phyloP scores from a whole-genome alignment of 306 rosid genomes.

The Sphenostylis stenocarpa region DNA sequence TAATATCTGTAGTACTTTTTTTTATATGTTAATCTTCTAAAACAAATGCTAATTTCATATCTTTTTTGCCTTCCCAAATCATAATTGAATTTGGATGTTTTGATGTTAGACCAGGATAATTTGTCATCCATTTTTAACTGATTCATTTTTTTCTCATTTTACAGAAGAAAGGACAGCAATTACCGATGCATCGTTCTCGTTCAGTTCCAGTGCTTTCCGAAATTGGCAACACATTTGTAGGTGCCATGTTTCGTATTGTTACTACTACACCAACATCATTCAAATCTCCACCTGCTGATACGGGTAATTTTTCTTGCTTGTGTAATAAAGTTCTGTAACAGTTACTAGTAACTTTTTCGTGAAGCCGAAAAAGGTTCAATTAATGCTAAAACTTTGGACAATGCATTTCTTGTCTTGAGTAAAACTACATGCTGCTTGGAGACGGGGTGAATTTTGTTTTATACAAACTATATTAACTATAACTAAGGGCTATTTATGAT shows the following conservation, averaged over 20 bases:
- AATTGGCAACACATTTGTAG: not conserved
- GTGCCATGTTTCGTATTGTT: conserved; percentile 29
- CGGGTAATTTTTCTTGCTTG: conserved; percentile 20
- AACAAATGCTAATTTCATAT: not conserved
- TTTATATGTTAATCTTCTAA: not conserved
- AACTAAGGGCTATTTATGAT: not conserved
- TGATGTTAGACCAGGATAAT: not conserved
- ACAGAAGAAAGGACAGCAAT: conserved; percentile 45
- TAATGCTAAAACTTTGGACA: not conserved
- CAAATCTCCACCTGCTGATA: not conserved
- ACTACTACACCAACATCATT: conserved; percentile 23
- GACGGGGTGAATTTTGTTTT: not conserved
- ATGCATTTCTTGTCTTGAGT: not conserved
- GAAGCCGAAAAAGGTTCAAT: not conserved
- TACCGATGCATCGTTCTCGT: not conserved
- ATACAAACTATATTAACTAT: not conserved
- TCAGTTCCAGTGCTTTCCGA: not conserved
- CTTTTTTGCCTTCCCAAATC: not conserved
- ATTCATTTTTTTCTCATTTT: conserved; percentile 8
- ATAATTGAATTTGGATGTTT: not conserved
- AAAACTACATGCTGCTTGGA: not conserved
- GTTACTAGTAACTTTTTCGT: not conserved
- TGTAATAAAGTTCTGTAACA: not conserved
- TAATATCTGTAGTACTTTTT: not conserved
- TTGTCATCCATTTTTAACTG: not conserved